These are phyloP conservation scores for Polyporus tsugae DNA, from an alignment of 1,284 basidiomycete genomes.

Conservation along the genomic window DNA sequence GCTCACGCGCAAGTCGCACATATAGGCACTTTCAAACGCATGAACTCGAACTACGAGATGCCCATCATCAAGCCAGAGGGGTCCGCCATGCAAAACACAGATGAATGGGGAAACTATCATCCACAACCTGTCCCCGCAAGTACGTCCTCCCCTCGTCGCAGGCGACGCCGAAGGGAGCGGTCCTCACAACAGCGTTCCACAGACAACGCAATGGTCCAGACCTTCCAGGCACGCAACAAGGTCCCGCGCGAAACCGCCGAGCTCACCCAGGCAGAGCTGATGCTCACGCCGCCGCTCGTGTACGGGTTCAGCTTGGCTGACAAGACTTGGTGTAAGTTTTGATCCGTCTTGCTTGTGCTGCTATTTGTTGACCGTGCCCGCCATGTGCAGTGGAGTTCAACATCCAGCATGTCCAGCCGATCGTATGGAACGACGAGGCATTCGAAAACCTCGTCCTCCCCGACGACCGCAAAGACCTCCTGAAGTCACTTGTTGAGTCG, in stretches of 20 bases:
- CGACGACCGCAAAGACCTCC: slow-evolving; percentile 55
- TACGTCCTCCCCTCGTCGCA: not conserved
- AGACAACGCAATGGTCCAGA: slow-evolving; percentile 28
- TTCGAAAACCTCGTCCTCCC: slow-evolving; percentile 65
- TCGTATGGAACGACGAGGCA: slow-evolving; percentile 64
- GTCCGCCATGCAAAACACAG: not conserved
- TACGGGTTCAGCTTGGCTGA: slow-evolving; percentile 66
- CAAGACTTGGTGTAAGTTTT: slow-evolving; percentile 61
- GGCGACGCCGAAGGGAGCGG: not conserved
- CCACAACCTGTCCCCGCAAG: not conserved
- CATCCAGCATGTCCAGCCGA: slow-evolving; percentile 54
- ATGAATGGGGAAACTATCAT: not conserved
- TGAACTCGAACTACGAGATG: slow-evolving; percentile 57
- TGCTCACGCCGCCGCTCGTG: slow-evolving; percentile 59
- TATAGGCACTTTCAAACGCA: slow-evolving; percentile 50
- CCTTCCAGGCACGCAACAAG: slow-evolving; percentile 28
- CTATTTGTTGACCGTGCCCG: too few relatives aligned
- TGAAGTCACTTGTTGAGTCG: slow-evolving; percentile 63
- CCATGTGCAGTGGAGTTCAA: slow-evolving; percentile 58
- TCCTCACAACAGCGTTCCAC: not conserved
- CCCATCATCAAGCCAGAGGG: slow-evolving; percentile 38
- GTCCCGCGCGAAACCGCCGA: slow-evolving; percentile 35
- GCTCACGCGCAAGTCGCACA: too few relatives aligned
- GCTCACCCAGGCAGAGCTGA: slow-evolving; percentile 56
- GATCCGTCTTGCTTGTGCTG: not conserved